Conservation (phyloP, 768 basidiomycete genomes). For the Pulveroboletus sp. region DNA sequence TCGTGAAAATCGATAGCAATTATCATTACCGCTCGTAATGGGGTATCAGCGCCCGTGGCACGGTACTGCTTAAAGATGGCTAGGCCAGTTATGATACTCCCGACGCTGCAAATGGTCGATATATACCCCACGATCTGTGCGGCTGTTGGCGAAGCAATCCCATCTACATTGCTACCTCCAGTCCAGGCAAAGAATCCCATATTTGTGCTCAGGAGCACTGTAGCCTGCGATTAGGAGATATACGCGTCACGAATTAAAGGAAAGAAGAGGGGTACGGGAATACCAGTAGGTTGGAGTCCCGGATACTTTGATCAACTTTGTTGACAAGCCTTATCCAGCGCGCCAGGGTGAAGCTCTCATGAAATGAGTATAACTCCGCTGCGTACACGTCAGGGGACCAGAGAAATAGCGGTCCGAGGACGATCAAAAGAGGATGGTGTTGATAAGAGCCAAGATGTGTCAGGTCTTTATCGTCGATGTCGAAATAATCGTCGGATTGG, state of each 20-base stretch:
- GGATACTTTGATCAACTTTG: slow-evolving; percentile 30
- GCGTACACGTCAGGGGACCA: slow-evolving; percentile 27
- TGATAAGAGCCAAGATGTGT: slow-evolving; percentile 10
- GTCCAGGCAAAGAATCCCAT: slow-evolving; percentile 22
- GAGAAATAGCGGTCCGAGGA: slow-evolving; percentile 22
- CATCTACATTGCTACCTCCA: not conserved
- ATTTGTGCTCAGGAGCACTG: slow-evolving; percentile 25
- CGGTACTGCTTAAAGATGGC: slow-evolving; percentile 31
- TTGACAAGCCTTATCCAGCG: slow-evolving; percentile 28
- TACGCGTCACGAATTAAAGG: not conserved
- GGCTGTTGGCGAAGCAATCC: slow-evolving; percentile 8
- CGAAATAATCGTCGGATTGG: slow-evolving; percentile 29
- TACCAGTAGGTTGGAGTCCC: slow-evolving; percentile 30
- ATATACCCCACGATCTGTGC: slow-evolving; percentile 25
- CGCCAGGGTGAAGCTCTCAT: slow-evolving; percentile 22
- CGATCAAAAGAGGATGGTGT: slow-evolving; percentile 16
- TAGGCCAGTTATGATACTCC: slow-evolving; percentile 29
- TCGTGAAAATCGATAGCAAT: not conserved
- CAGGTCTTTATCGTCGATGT: slow-evolving; percentile 21
- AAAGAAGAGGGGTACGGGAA: not conserved
- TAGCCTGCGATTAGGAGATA: slow-evolving; percentile 15
- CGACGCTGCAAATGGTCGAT: slow-evolving; percentile 26
- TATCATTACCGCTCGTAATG: slow-evolving; percentile 23
- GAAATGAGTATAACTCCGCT: slow-evolving; percentile 25
- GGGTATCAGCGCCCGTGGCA: slow-evolving; percentile 29